These are phyloP conservation scores for Prunus mira DNA, from an alignment of 306 rosid genomes.

Conservation along the genomic window DNA sequence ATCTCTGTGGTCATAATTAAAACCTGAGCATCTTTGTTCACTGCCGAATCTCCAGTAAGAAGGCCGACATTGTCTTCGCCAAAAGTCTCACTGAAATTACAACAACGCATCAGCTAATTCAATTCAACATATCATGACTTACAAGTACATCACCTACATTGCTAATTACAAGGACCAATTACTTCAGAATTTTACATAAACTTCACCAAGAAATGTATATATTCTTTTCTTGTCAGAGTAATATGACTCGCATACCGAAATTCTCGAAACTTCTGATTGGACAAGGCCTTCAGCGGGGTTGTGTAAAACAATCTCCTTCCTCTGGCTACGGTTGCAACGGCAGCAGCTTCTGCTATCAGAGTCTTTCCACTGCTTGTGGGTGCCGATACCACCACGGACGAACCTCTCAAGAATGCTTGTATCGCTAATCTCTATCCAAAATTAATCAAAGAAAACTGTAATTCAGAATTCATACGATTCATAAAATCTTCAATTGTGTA, in stretches of 20 bases:
- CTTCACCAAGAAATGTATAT: neutral
- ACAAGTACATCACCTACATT: slow-evolving; percentile 1
- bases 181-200: neutral
- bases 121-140: slow-evolving; percentile 1
- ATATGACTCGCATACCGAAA: slow-evolving; percentile 53
- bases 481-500: neutral
- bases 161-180: neutral
- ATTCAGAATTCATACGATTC: neutral
- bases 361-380: slow-evolving; percentile 99
- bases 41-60: slow-evolving; percentile 87
- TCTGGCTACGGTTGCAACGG: slow-evolving; percentile 79
- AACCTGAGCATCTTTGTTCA: slow-evolving; percentile 88
- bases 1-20: slow-evolving; percentile 97
- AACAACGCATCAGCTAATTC: slow-evolving; percentile 3
- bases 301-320: slow-evolving; percentile 77
- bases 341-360: slow-evolving; percentile 91
- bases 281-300: slow-evolving; percentile 94
- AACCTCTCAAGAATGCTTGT: slow-evolving; percentile 84
- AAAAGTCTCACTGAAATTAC: slow-evolving; percentile 71
- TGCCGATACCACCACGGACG: slow-evolving; percentile 94
- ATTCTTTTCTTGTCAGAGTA: neutral
- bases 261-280: slow-evolving; percentile 97
- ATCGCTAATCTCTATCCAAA: slow-evolving; percentile 67
- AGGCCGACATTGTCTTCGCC: slow-evolving; percentile 86
- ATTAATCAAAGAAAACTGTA: neutral